Percentiles rank a stretch among this genome's conserved stretches.
These are phyloP conservation scores for Leptodontidium sp. DNA, from an alignment of 2,329 filamentous ascomycete species.

Conservation along the genomic window DNA sequence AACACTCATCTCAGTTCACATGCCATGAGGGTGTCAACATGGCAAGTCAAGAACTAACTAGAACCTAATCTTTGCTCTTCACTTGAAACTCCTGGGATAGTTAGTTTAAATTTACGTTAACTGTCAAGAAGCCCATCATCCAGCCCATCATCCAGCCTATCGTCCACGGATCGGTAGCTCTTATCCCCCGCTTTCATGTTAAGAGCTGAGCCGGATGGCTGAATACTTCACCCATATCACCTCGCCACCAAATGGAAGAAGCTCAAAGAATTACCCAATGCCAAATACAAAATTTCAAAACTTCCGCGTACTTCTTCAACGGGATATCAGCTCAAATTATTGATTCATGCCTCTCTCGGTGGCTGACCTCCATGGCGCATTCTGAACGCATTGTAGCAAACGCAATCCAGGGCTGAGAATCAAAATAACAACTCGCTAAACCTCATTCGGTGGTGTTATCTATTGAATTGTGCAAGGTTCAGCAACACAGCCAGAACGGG, in stretches of 20 bases:
- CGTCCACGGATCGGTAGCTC: conserved; percentile 1
- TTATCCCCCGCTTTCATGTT: neutral
- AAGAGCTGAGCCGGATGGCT: neutral
- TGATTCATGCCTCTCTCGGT: neutral
- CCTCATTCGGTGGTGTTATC: neutral
- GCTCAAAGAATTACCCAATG: neutral
- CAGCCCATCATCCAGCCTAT: neutral
- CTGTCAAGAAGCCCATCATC: neutral
- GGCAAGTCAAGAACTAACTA: too few species aligned
- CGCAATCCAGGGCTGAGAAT: neutral
- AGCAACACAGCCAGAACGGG: conserved; percentile 11
- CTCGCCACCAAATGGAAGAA: neutral
- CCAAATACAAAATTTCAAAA: neutral
- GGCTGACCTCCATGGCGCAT: neutral
- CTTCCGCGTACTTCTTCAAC: neutral
- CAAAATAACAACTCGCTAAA: conserved; percentile 7
- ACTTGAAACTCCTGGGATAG: too few species aligned
- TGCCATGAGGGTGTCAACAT: too few species aligned
- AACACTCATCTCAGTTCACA: too few species aligned
- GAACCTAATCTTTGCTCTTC: too few species aligned
- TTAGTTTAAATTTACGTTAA: neutral
- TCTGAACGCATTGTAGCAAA: neutral
- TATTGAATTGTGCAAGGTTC: conserved; percentile 12
- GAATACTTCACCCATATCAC: conserved; percentile 9
- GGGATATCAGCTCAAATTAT: neutral